A percentile compares a stretch with the other conserved stretches of the same genome.
Evolutionary conservation across 1,284 basidiomycete species (phyloP).

Genomic region (Ceratobasidium papillatum): DNA sequence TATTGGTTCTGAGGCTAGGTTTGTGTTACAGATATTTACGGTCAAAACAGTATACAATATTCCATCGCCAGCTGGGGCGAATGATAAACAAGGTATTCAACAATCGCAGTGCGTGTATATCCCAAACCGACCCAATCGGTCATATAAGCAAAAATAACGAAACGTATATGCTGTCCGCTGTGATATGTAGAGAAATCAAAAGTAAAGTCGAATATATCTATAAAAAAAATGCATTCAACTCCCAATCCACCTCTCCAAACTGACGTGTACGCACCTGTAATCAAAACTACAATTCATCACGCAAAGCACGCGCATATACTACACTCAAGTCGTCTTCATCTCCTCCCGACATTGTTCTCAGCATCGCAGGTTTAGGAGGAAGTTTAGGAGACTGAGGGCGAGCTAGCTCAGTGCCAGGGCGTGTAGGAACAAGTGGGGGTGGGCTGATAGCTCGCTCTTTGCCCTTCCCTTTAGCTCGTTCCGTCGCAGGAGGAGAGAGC

Average conservation of each 20-base stretch:
- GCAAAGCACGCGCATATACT: conserved; percentile 12
- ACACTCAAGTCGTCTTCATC: conserved; percentile 32
- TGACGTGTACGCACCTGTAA: background rate
- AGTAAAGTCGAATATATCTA: too few relatives aligned
- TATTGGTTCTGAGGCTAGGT: too few relatives aligned
- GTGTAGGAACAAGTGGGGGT: background rate
- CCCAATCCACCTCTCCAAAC: too few relatives aligned
- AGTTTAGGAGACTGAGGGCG: conserved; percentile 15
- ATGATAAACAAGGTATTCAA: background rate
- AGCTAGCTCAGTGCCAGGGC: background rate
- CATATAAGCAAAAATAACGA: background rate
- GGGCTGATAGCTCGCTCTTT: background rate
- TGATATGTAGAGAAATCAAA: background rate
- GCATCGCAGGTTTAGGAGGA: conserved; percentile 25
- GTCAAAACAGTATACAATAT: too few relatives aligned
- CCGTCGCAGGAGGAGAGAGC: conserved; percentile 10
- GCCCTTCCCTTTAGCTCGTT: conserved; percentile 11
- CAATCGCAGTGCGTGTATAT: background rate
- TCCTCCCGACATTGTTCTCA: background rate
- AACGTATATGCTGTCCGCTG: background rate
- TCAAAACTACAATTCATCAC: conserved; percentile 16
- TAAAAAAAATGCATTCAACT: background rate
- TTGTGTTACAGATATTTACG: too few relatives aligned
- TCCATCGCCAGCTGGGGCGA: too few relatives aligned
- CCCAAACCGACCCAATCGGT: background rate